Base-by-base conservation (phyloP, 495 filamentous ascomycete genomes). In the Aspergillus ellipticus region DNA sequence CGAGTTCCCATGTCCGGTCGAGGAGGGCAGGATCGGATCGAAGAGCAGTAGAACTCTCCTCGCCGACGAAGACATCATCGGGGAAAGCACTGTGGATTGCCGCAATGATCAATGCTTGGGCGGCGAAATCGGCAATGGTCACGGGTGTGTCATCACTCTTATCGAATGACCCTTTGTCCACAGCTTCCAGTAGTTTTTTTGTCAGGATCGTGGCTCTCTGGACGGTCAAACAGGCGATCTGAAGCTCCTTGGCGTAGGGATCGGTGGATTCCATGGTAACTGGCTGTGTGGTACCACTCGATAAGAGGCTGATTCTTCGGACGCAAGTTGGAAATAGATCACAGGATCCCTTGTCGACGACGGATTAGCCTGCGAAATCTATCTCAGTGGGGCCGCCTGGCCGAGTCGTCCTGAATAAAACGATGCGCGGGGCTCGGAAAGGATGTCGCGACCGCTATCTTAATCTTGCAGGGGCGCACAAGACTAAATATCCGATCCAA, bases 71-170 rank as follows among this genome's bases (percentile, higher is more conserved):
- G 20, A 68, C 68, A 59, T 87, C 82, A 19, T 66, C 39, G 2
- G 85, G 84, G 55, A 86, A 87, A 41, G 67, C 67, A 42, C 66
- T 48, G 55, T 78, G 72, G 28, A 88, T 65, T 0, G 80, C 80
- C 31, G 72, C 71, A 43, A 84, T 81, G 21, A 88, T 77, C 4
- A 86, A 69, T 17, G 84, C 81, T 64, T 88, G 85, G 39, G 85
- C 80, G 51, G 81, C 84, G 60, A 86, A 87, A 59, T 88, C 85
- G 62, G 82, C 84, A n/a, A 87, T 76, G 2, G 85, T 87, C 24
- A 87, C 84, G 6, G 83, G 83, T 22, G 76, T 81, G 7, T 75
- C 67, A 58, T 88, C 84, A 52, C 72, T 75, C 61, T 88, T 88
- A 60, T 77, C 70, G n/a, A 81, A 63, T 11, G 62, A 56, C 41